Conservation (phyloP, 345 rosid genomes). For the Gossypium herbaceum region DNA sequence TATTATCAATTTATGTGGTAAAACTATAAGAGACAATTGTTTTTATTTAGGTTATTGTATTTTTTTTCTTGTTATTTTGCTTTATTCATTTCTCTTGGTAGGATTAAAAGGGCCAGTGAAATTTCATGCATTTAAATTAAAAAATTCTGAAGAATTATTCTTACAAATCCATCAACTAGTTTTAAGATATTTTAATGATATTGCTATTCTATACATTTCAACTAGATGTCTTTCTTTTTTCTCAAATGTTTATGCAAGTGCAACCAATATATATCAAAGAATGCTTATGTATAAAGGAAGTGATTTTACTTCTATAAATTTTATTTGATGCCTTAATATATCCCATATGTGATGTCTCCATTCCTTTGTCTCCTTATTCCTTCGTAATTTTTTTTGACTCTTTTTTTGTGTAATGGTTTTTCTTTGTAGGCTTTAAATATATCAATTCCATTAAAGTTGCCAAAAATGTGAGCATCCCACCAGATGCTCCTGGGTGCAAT, state of each 20-base stretch:
- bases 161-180: neutral
- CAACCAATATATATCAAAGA: neutral
- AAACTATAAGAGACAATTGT: neutral
- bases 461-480: slow-evolving; percentile 36
- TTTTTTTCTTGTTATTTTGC: neutral
- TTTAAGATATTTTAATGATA: neutral
- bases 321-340: neutral
- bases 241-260: neutral
- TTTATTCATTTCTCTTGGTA: neutral
- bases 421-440: slow-evolving; percentile 45
- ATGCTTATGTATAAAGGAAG: neutral
- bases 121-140: neutral
- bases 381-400: neutral
- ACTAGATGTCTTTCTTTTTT: neutral
- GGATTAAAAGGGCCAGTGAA: neutral
- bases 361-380: neutral
- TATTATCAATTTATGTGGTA: neutral
- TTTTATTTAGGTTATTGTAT: neutral
- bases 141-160: neutral
- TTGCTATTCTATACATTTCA: neutral
- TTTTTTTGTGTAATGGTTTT: neutral
- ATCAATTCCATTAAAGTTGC: slow-evolving; percentile 37
- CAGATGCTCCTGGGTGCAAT: slow-evolving; percentile 35
- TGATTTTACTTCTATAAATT: neutral
- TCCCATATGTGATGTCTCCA: neutral